Conservation (phyloP, 1,139 yeast genomes). For the Candida smagusa region DNA sequence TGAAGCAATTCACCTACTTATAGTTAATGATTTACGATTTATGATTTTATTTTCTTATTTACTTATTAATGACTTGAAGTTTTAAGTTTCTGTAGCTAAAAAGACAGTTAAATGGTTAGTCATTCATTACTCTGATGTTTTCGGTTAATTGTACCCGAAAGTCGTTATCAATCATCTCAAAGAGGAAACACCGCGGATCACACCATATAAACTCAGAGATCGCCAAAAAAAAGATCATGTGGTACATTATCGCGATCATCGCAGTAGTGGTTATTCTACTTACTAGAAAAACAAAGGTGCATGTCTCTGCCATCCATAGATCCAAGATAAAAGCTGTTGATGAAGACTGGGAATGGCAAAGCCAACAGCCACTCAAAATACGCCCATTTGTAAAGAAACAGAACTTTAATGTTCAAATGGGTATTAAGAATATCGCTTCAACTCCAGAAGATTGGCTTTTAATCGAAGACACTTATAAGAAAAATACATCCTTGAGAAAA, state of each 20-base stretch:
- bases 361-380: constrained; percentile 10
- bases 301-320: constrained; percentile 3
- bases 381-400: constrained; percentile 21
- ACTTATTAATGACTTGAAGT: too few species aligned
- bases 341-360: constrained; percentile 10
- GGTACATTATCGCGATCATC: too few species aligned
- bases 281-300: too few species aligned
- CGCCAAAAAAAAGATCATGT: too few species aligned
- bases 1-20: constrained; percentile 5
- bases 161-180: too few species aligned
- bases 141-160: too few species aligned
- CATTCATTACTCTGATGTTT: too few species aligned
- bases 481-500: constrained; percentile 21
- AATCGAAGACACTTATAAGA: constrained; percentile 34
- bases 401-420: constrained; percentile 40
- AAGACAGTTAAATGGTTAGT: too few species aligned
- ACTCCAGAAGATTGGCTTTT: constrained; percentile 37
- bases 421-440: constrained; percentile 27
- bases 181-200: too few species aligned
- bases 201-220: too few species aligned
- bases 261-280: too few species aligned
- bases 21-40: constrained; percentile 1
- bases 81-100: too few species aligned
- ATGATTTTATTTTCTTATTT: background rate
- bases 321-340: constrained; percentile 7